These are phyloP conservation scores for Fragilaria radians DNA, from an alignment of 108 stramenopile species.

Conservation along the genomic window DNA sequence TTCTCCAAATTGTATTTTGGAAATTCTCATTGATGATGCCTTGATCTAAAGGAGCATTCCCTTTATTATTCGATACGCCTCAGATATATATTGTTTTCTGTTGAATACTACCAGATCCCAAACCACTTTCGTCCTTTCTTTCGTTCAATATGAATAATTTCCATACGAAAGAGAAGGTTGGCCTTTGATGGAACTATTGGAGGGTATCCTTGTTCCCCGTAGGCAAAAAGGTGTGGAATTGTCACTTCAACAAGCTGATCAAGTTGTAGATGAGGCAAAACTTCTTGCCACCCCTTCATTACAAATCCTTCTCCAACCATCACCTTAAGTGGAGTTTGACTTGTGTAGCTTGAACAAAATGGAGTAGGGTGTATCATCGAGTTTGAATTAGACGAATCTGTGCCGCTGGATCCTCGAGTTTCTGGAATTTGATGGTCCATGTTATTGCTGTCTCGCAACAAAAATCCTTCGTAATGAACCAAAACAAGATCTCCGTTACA, in stretches of 20 bases:
- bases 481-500: conserved; percentile 50
- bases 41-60: too few species aligned
- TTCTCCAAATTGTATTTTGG: too few species aligned
- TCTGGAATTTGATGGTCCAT: conserved; percentile 6
- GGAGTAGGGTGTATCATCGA: too few species aligned
- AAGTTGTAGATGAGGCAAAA: conserved; percentile 39
- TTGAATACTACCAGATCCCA: too few species aligned
- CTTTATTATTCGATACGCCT: too few species aligned
- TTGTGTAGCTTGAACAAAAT: too few species aligned
- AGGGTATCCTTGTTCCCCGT: conserved; percentile 66
- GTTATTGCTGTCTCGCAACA: conserved; percentile 24
- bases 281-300: conserved; percentile 64
- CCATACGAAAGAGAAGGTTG: conserved; percentile 69
- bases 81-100: too few species aligned
- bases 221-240: conserved; percentile 67
- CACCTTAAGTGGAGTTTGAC: conserved; percentile 76
- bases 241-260: conserved; percentile 51
- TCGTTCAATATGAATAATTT: conserved; percentile 39
- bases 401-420: conserved; percentile 40
- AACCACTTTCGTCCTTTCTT: too few species aligned
- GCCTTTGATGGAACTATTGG: conserved; percentile 72
- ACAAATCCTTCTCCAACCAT: conserved; percentile 62
- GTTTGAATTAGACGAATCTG: too few species aligned
- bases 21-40: too few species aligned
- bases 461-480: conserved; percentile 76